Evolutionary conservation across 2,329 filamentous ascomycete species (phyloP), one percentile per base, ranked within the genome.

Genomic region (Dactylellina haptotyla): DNA sequence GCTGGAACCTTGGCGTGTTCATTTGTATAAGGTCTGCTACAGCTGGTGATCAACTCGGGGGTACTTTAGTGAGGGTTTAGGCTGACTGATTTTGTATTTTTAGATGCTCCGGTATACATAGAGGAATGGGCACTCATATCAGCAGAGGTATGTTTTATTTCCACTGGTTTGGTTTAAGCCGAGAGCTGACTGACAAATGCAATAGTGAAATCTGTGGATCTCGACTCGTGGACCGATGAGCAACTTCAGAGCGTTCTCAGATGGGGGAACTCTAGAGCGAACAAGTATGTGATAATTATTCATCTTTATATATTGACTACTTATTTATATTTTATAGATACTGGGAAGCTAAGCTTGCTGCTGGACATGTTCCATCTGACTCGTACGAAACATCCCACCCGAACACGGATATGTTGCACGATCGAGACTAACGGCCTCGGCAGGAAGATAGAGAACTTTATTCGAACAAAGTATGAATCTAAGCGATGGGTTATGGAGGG

Each of bases 401-500:
- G 12, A 23, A 64, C 20, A 20, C 32, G 50, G 8, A 45, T 37
- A 8, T 2, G 8, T 10, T 30, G 12, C 34, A 53, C 67, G 71
- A 18, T 37, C n/a, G 20, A 25, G 30, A 58, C 50, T 78, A 18
- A 75, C 46, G 16, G 28, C 12, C 26, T 12, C 14, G 16, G 37
- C 72, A 87, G 85, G 77, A 99, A 99, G 86, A 98, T 99, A 78
- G 95, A 99, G 86, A 99, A 98, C 84, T 99, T 99, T 80, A 98
- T 99, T 79, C 89, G 95, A 77, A 99, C 96, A 65, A 99, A 99
- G 82, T 99, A 99, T 82, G 95, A 99, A 81, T 90, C 95, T 61
- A 98, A 97, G 87, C 87, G 96, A 83, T 99, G 95, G 95, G 90
- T 93, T n/a, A 98, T 98, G 93, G 95, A 99, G 74, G 95, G 95